Base-by-base conservation (phyloP, 371 early-diverging fungal genomes). In the Syncephalastrum sp. region DNA sequence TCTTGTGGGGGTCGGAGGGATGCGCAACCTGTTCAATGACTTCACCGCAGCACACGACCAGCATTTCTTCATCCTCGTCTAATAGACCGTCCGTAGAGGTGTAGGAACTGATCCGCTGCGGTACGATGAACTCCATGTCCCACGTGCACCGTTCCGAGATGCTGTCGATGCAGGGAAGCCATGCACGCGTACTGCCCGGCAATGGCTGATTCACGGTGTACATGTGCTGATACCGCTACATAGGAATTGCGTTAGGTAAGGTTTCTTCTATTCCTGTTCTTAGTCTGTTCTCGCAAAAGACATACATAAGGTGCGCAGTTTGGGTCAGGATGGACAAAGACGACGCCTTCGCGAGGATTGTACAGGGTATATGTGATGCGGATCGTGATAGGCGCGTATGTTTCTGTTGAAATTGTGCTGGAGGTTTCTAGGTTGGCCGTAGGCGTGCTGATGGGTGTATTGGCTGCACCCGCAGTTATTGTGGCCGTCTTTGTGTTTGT, bases 151-250 rank as follows among this genome's bases (percentile, higher is more conserved):
- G 71, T 46, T 89, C 91, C 14, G 85, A 80, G 7, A 84, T 60
- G 17, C 79, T 72, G 64, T 96, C 95, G 44, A 93, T 63, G 64
- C 95, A 95, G 1, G 97, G 97, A 46, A 95, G 73, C 96, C 96
- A 95, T 42, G 82, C 64, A 3, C 97, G 85, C 5, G 93, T 85
- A 25, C 81, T 83, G 4, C 91, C 90, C 33, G 91, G 88, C 8
- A 83, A 63, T 19, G 87, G 83, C 47, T 86, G 88, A 61, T 91
- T 89, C 54, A 88, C 83, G 5, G 92, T 92, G 69, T 91, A 91
- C 61, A 89, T 70, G 67, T 90, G 86, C 50, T 86, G 82, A 50
- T 76, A 70, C 17, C 82, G 70, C 86, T 87, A 58, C 17, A 42
- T 46, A 54, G 17, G 16, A 27, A 42, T 5, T 50, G 15, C n/a